A percentile compares a stretch with the other conserved stretches of the same genome.
Conservation (phyloP, 2,329 filamentous ascomycete species). For the Nemania abortiva region DNA sequence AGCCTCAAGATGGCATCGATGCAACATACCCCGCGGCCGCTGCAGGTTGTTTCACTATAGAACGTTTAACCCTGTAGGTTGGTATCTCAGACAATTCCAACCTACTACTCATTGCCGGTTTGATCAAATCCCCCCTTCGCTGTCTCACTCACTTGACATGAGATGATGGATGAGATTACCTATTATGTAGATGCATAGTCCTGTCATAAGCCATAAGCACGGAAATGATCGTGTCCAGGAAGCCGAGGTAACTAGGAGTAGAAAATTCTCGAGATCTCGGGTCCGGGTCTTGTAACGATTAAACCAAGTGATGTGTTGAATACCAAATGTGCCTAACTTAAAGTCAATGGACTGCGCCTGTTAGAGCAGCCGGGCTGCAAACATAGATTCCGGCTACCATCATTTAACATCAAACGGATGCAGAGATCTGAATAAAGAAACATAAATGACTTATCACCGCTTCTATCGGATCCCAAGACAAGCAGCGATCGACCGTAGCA, state of each 20-base stretch:
- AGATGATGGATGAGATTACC: neutral
- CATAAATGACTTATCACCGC: neutral
- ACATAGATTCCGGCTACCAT: too few relatives aligned
- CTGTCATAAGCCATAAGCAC: neutral
- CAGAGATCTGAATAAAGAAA: too few relatives aligned
- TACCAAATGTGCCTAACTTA: too few relatives aligned
- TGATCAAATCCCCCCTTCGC: neutral
- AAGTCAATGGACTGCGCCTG: too few relatives aligned
- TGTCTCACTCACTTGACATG: neutral
- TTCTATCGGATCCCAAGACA: neutral
- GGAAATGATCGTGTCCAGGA: neutral
- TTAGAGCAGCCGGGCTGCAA: too few relatives aligned
- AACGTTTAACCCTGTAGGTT: slow-evolving; percentile 12
- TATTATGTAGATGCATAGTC: too few relatives aligned
- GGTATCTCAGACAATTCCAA: neutral
- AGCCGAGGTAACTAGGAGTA: neutral
- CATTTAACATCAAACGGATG: too few relatives aligned
- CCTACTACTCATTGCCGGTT: neutral
- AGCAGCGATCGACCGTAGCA: slow-evolving; percentile 9
- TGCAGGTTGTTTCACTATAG: neutral
- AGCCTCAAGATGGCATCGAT: slow-evolving; percentile 24
- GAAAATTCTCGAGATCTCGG: neutral
- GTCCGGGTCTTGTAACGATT: neutral
- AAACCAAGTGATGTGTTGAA: neutral
- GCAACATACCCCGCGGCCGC: slow-evolving; percentile 20